Evolutionary conservation across 2,329 filamentous ascomycete genomes (phyloP).

Genomic region (Alternaria arborescens): DNA sequence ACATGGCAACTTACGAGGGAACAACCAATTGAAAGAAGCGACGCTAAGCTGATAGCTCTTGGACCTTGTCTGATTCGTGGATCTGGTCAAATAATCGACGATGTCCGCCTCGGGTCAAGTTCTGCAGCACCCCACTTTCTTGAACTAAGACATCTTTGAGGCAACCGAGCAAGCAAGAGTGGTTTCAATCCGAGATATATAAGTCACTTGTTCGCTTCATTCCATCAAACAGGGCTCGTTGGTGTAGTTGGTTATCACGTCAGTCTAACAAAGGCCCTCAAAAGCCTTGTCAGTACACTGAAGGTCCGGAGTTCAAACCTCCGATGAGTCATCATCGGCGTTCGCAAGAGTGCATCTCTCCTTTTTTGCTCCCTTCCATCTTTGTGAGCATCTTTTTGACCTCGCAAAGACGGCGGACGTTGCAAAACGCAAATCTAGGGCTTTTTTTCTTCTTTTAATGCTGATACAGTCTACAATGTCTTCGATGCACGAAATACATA

Average conservation of each 20-base stretch:
- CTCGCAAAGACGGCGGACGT: too few relatives aligned
- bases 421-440: not conserved
- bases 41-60: not conserved
- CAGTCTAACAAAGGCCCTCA: constrained; percentile 51
- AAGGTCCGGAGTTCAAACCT: constrained; percentile 24
- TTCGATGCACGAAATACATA: not conserved
- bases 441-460: not conserved
- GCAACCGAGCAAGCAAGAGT: too few relatives aligned
- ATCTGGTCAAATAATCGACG: too few relatives aligned
- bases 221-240: constrained; percentile 35
- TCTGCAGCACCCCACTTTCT: not conserved
- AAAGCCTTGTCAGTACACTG: constrained; percentile 12
- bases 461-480: too few relatives aligned
- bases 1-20: too few relatives aligned
- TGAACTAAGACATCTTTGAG: too few relatives aligned
- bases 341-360: not conserved
- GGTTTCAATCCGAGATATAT: too few relatives aligned
- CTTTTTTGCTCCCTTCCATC: not conserved
- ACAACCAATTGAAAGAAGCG: too few relatives aligned
- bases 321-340: constrained; percentile 16
- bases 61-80: not conserved
- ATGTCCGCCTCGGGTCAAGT: not conserved
- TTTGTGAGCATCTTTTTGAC: not conserved
- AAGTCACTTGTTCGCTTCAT: too few relatives aligned
- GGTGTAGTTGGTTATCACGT: constrained; percentile 60